Evolutionary conservation across 306 rosid genomes (phyloP).

Genomic region (Corylus heterophylla): DNA sequence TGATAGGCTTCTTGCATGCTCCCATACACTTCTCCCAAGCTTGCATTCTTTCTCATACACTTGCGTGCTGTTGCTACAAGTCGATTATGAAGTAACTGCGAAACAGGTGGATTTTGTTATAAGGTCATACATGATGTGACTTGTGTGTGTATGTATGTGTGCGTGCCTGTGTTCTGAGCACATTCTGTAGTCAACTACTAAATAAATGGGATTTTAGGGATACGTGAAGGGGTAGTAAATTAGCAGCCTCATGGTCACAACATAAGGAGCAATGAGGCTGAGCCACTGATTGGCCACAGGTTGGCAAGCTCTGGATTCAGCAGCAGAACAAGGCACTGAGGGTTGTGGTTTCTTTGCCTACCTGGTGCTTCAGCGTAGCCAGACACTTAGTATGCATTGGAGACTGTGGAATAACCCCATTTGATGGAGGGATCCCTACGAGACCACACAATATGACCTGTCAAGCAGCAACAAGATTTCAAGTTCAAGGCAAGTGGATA

Average conservation of each 20-base stretch:
- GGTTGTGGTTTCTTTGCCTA: constrained; percentile 24
- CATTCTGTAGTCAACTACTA: background rate
- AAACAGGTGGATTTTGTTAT: constrained; percentile 19
- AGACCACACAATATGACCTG: constrained; percentile 83
- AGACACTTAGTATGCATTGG: constrained; percentile 84
- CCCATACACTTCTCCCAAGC: constrained; percentile 66
- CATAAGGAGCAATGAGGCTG: background rate
- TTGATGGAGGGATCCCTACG: constrained; percentile 77
- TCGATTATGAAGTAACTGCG: constrained; percentile 59
- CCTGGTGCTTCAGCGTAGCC: constrained; percentile 87
- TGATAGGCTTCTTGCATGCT: constrained; percentile 74
- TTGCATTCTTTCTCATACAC: constrained; percentile 53
- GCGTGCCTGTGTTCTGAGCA: background rate
- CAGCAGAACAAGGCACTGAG: constrained; percentile 6
- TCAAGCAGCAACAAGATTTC: constrained; percentile 25
- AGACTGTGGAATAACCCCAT: constrained; percentile 89
- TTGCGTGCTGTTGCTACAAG: constrained; percentile 57
- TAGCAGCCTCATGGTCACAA: background rate
- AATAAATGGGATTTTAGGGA: background rate
- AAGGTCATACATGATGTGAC: constrained; percentile 5
- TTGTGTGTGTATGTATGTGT: background rate
- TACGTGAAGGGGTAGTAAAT: background rate
- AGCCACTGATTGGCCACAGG: background rate
- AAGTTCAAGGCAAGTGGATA: constrained; percentile 8
- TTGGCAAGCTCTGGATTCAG: constrained; percentile 17